Evolutionary conservation across 2,329 filamentous ascomycete species (phyloP), one percentile per base, ranked within the genome.

Genomic region (Fusarium nygamai): DNA sequence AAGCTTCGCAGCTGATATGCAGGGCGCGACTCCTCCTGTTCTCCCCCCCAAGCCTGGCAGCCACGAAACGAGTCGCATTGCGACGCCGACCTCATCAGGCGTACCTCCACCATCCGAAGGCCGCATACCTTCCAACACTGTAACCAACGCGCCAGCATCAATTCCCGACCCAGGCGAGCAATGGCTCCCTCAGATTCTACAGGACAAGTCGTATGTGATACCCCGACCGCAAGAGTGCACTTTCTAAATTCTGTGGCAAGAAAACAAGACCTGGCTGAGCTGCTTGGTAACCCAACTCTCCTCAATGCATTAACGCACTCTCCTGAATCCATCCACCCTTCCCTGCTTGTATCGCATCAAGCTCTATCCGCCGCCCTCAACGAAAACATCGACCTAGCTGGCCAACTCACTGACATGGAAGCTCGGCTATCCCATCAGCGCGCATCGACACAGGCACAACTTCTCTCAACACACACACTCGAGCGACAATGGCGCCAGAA

Each of bases 401-500:
- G 86, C 34, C 88, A 91, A 76, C 85, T 94, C 19, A 82, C 86
- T 31, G 87, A 89, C 43, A 86, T 92, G 11, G 92, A 94, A 81
- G 77, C 84, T 33, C 86, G 84, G 24, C 84, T 92, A 11, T 79
- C 83, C 9, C 88, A 88, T 72, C 88, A 92, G 78, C 92, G 96
- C 64, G 88, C 90, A 34, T 87, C 89, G 3, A 93, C 94, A 0
- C 94, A 97, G 80, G 92, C 94, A 8, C 92, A 95, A 67, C 89
- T 98, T 1, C 88, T 98, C 3, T 89, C 94, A 17, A 90, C 96
- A 29, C 93, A 96, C 78, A 93, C 94, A 3, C 89, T 98, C 22
- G 96, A 98, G 84, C 90, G 95, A n/a, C 92, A 96, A 79, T 98
- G 96, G 94, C 91, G 92, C 63, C 90, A 93, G 76, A 97, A 96